Evolutionary conservation across 306 rosid species (phyloP).

Genomic region (Medicago lupulina): DNA sequence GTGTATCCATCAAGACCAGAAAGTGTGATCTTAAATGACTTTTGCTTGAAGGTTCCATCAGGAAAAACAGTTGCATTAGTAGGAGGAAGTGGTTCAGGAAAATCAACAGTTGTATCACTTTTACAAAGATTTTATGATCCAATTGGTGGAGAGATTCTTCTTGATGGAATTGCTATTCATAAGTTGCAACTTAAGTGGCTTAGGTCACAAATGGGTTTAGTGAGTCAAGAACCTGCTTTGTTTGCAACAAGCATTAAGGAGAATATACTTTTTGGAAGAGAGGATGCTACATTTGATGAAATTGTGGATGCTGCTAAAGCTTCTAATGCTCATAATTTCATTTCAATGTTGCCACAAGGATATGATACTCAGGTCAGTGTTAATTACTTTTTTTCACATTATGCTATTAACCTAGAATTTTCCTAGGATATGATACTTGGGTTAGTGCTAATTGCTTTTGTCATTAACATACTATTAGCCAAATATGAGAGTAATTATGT

Average conservation of each 20-base stretch:
- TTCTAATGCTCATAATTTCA: conserved; percentile 86
- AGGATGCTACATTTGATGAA: conserved; percentile 67
- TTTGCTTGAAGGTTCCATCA: conserved; percentile 68
- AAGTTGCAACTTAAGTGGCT: conserved; percentile 81
- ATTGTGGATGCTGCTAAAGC: conserved; percentile 72
- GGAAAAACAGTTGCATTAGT: conserved; percentile 83
- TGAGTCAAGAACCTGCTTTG: conserved; percentile 92
- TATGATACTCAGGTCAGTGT: conserved; percentile 81
- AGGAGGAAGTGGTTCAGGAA: conserved; percentile 91
- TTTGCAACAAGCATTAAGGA: conserved; percentile 83
- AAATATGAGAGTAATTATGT: no score
- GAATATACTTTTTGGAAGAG: conserved; percentile 86
- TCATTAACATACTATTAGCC: no score
- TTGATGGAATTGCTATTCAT: conserved; percentile 71
- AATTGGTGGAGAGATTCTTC: conserved; percentile 59
- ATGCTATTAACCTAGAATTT: background rate
- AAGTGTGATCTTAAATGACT: conserved; percentile 56
- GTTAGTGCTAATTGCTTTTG: no score
- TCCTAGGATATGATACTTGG: background rate
- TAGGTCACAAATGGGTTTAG: conserved; percentile 89
- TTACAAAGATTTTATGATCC: conserved; percentile 92
- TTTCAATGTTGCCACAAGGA: conserved; percentile 67
- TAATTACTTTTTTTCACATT: background rate
- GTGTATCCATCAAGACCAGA: conserved; percentile 91
- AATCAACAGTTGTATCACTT: conserved; percentile 77